Conservation (phyloP, 202 grass and related monocot genomes). For the Setaria italica region DNA sequence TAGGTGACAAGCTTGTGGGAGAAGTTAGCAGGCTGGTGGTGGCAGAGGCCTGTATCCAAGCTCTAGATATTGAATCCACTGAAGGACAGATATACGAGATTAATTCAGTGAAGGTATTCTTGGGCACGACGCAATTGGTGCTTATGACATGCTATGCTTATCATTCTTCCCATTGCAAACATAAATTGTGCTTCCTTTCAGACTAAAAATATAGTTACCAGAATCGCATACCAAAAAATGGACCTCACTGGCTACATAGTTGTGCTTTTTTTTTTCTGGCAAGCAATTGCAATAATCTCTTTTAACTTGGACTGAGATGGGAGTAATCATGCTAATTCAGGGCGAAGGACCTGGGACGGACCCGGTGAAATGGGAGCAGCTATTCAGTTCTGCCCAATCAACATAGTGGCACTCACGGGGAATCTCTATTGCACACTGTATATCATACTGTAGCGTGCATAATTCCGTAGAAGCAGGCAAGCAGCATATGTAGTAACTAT, state of each 20-base stretch:
- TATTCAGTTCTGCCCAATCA: conserved; percentile 63
- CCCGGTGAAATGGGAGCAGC: conserved; percentile 75
- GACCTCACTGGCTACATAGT: background rate
- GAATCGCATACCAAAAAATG: background rate
- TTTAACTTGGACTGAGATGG: conserved; percentile 33
- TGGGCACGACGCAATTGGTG: background rate
- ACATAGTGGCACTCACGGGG: conserved; percentile 34
- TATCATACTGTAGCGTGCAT: background rate
- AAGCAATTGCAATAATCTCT: conserved; percentile 17
- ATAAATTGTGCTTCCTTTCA: no score
- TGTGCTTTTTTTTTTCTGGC: conserved; percentile 10
- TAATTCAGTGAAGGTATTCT: conserved; percentile 86
- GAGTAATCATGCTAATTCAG: conserved; percentile 44
- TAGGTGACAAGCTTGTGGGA: conserved; percentile 93
- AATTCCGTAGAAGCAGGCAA: background rate
- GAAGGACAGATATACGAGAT: conserved; percentile 92
- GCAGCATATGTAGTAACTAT: background rate
- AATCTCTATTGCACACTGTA: background rate
- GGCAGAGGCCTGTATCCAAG: conserved; percentile 98
- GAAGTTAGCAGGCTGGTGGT: conserved; percentile 93
- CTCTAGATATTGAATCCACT: conserved; percentile 82
- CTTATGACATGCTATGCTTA: background rate
- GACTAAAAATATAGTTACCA: background rate
- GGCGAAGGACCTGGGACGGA: conserved; percentile 82
- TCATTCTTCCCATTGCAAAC: no score